Percentiles rank a stretch among this genome's conserved stretches.
Evolutionary conservation across 179 eudicot species (phyloP).

Genomic region (Silene coronaria): DNA sequence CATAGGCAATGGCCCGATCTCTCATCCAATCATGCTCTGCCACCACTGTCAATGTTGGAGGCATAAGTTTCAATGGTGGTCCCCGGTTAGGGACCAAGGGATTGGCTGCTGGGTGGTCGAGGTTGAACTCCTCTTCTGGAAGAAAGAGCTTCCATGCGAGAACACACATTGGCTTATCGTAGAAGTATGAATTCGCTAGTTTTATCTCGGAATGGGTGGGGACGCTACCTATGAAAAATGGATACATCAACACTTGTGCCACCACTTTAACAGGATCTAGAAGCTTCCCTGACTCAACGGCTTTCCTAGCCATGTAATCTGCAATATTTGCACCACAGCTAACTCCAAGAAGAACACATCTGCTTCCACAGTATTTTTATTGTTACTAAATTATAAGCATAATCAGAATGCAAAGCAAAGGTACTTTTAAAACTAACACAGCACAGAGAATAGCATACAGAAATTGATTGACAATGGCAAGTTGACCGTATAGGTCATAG

Average conservation of each 20-base stretch:
- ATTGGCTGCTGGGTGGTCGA: conserved; percentile 95
- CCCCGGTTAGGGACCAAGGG: conserved; percentile 58
- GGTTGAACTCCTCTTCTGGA: conserved; percentile 73
- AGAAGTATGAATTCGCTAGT: conserved; percentile 84
- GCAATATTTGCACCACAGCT: conserved; percentile 94
- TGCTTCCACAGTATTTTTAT: conserved; percentile 19
- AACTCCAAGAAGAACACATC: conserved; percentile 92
- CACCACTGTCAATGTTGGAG: conserved; percentile 85
- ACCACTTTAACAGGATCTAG: conserved; percentile 86
- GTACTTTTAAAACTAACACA: neutral
- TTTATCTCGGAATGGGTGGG: conserved; percentile 91
- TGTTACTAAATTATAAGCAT: conserved; percentile 1
- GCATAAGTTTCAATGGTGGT: conserved; percentile 83
- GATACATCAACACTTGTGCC: conserved; percentile 88
- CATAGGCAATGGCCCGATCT: conserved; percentile 89
- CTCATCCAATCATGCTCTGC: conserved; percentile 98
- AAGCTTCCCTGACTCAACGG: conserved; percentile 67
- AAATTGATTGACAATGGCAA: neutral
- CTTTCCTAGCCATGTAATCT: conserved; percentile 77
- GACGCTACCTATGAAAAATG: conserved; percentile 83
- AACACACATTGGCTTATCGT: conserved; percentile 84
- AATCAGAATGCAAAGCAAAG: neutral
- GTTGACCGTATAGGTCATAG: neutral
- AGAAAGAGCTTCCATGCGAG: conserved; percentile 89
- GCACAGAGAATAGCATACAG: neutral